Evolutionary conservation across 306 rosid genomes (phyloP).

Genomic region (Medicago ruthenica): DNA sequence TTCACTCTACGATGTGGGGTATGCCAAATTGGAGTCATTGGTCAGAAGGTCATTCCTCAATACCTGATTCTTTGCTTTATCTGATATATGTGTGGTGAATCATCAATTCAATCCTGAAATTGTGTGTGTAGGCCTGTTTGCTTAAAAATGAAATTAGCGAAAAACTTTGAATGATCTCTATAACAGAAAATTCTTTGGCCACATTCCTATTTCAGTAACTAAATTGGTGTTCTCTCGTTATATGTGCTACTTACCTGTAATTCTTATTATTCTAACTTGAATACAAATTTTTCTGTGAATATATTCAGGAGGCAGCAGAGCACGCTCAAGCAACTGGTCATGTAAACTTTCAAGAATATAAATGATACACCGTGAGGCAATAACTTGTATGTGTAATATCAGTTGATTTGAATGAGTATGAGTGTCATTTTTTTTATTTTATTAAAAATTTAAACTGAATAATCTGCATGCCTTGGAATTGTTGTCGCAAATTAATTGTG

Average conservation of each 20-base stretch:
- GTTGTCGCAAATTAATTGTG: too few species aligned
- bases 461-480: too few species aligned
- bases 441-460: too few species aligned
- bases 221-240: too few species aligned
- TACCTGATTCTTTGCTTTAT: slow-evolving; percentile 7
- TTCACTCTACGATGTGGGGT: slow-evolving; percentile 97
- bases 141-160: too few species aligned
- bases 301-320: slow-evolving; percentile 84
- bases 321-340: slow-evolving; percentile 93
- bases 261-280: slow-evolving; percentile 33
- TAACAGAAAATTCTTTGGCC: too few species aligned
- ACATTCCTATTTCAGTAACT: too few species aligned
- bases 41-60: slow-evolving; percentile 72
- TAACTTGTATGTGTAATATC: slow-evolving; percentile 23
- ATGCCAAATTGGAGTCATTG: slow-evolving; percentile 92
- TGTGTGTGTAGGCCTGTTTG: too few species aligned
- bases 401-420: slow-evolving; percentile 38
- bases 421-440: too few species aligned
- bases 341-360: slow-evolving; percentile 91
- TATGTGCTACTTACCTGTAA: background rate
- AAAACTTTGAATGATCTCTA: too few species aligned
- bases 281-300: slow-evolving; percentile 27
- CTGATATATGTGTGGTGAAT: too few species aligned
- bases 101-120: too few species aligned
- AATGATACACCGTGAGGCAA: slow-evolving; percentile 49